phyloP scores from a whole-genome alignment of 805 yeast genomes.

The Zygosaccharomyces bisporus region DNA sequence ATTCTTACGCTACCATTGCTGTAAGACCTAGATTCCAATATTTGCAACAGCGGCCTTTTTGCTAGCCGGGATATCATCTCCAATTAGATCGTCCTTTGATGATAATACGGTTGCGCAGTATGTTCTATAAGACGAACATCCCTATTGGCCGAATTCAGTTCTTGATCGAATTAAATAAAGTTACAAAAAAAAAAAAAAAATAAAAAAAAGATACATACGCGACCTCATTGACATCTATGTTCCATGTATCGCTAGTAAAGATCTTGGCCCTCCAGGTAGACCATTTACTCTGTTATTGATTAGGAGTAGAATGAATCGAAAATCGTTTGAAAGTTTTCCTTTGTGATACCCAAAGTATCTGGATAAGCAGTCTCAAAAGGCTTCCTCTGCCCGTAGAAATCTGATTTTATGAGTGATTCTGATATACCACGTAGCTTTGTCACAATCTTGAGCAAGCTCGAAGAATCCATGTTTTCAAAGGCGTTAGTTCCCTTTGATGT shows the following conservation, averaged over 20 bases:
- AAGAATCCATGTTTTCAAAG: constrained; percentile 20
- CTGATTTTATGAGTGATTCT: constrained; percentile 32
- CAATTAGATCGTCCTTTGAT: not conserved
- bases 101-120: not conserved
- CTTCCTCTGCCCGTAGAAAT: constrained; percentile 27
- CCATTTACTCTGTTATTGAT: not conserved
- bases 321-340: constrained; percentile 18
- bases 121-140: not conserved
- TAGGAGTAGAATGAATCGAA: constrained; percentile 20
- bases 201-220: not conserved
- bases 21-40: constrained; percentile 1
- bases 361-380: constrained; percentile 18
- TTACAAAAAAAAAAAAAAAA: constrained; percentile 3
- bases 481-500: constrained; percentile 12
- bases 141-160: constrained; percentile 1
- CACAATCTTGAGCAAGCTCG: constrained; percentile 16
- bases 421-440: constrained; percentile 28
- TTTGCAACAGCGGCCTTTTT: not conserved
- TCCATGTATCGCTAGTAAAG: not conserved
- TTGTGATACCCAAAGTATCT: constrained; percentile 26
- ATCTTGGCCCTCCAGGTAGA: not conserved
- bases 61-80: not conserved
- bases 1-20: constrained; percentile 5
- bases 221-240: not conserved
- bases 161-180: constrained; percentile 2